Conservation (phyloP, 208 protist species). For the Leishmania aethiopica region DNA sequence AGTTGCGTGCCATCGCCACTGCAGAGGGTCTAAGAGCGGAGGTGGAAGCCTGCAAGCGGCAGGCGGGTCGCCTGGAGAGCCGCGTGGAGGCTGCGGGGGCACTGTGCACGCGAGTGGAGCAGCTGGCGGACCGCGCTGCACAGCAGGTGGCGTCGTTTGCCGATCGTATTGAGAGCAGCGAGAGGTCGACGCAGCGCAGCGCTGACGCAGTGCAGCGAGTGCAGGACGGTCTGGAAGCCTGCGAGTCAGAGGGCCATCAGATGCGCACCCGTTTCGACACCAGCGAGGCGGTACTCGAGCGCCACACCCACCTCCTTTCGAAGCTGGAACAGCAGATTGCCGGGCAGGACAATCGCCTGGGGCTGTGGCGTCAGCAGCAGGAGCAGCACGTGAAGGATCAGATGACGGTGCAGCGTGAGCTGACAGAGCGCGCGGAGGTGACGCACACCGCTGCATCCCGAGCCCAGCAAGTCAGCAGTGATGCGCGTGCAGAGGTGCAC, state of each 20-base stretch:
- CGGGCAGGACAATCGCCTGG: conserved; percentile 35
- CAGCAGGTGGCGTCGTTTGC: conserved; percentile 29
- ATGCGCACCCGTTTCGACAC: neutral
- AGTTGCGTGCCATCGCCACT: conserved; percentile 51
- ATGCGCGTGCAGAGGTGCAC: conserved; percentile 60
- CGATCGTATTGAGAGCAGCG: conserved; percentile 36
- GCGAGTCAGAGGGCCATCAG: conserved; percentile 23
- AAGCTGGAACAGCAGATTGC: conserved; percentile 52
- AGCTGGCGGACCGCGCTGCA: conserved; percentile 38
- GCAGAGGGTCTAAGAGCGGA: conserved; percentile 64
- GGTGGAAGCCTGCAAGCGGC: conserved; percentile 68
- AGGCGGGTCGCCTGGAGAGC: conserved; percentile 57
- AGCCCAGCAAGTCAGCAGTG: conserved; percentile 55
- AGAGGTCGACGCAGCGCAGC: conserved; percentile 29
- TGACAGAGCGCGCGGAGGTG: conserved; percentile 51
- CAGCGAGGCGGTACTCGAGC: conserved; percentile 17
- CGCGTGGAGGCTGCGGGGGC: conserved; percentile 54
- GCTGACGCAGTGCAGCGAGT: conserved; percentile 18
- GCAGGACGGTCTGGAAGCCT: conserved; percentile 35
- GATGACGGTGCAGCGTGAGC: conserved; percentile 43
- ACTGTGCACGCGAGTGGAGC: conserved; percentile 53
- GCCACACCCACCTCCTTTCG: conserved; percentile 21
- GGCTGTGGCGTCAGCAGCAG: conserved; percentile 48
- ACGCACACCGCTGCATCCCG: conserved; percentile 48
- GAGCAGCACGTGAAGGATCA: conserved; percentile 54